Percentiles rank a stretch among this genome's conserved stretches.
phyloP scores from a whole-genome alignment of 306 rosid genomes.

The Hippophae gyantsensis region DNA sequence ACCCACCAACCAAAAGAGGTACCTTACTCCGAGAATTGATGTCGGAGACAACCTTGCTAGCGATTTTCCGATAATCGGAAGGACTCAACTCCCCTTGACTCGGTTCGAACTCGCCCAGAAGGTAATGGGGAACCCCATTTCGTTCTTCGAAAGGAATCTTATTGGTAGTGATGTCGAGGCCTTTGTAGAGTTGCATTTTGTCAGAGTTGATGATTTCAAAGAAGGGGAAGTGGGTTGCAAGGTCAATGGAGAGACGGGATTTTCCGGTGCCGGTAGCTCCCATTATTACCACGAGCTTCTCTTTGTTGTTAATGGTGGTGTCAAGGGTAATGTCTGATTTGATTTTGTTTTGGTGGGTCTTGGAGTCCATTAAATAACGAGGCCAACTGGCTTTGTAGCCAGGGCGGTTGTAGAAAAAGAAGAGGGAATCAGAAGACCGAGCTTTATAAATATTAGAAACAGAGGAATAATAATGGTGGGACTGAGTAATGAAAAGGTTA shows the following conservation, averaged over 20 bases:
- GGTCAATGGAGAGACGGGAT: slow-evolving; percentile 71
- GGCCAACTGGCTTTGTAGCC: slow-evolving; percentile 1
- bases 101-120: slow-evolving; percentile 57
- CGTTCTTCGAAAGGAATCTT: slow-evolving; percentile 58
- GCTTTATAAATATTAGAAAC: not conserved
- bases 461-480: slow-evolving; percentile 5
- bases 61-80: slow-evolving; percentile 42
- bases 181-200: slow-evolving; percentile 75
- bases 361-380: slow-evolving; percentile 32
- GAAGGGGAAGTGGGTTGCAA: slow-evolving; percentile 46
- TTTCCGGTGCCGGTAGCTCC: slow-evolving; percentile 92
- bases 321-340: slow-evolving; percentile 13
- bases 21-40: slow-evolving; percentile 31
- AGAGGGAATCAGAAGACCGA: slow-evolving; percentile 1
- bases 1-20: slow-evolving; percentile 76
- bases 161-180: slow-evolving; percentile 81
- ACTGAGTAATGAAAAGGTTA: slow-evolving; percentile 24
- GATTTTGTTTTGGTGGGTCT: not conserved
- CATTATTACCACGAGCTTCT: slow-evolving; percentile 59
- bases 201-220: slow-evolving; percentile 78
- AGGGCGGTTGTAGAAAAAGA: not conserved
- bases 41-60: slow-evolving; percentile 23
- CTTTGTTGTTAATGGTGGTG: slow-evolving; percentile 32
- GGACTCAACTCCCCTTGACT: slow-evolving; percentile 38
- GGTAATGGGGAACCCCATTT: slow-evolving; percentile 56